Base-by-base conservation (phyloP, 2,329 filamentous ascomycete species). In the Calonectria pauciramosa region DNA sequence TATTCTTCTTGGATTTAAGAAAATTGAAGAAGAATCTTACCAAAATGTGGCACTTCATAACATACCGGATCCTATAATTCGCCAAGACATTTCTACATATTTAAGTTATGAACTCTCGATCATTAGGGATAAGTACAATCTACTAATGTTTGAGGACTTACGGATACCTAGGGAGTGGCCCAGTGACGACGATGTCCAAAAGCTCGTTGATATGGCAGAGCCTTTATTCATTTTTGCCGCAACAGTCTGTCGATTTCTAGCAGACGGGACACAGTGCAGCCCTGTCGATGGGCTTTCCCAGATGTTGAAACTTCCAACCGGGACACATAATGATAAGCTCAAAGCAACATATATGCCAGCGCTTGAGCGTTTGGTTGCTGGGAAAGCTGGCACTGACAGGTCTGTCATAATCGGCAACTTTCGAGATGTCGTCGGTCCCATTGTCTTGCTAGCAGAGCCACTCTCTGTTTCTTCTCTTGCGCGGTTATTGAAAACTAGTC, bases 171-270 rank as follows among this genome's bases (percentile, higher is more conserved):
- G n/a, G 30, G 72, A 76, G 26, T 86, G 85, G 85, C 86, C 85
- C 0, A 71, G 73, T 7, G 1, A 36, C 3, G 10, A 56, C 6
- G 56, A 44, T 5, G 14, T 77, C 1, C 6, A 75, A 32, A 60
- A 7, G 6, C 77, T 85, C 2, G 77, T 81, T 1, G 16, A 76
- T 34, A 84, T 82, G 76, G 81, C 84, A 23, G 71, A 77, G 8
- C 84, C 84, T 0, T 74, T 87, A 0, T 86, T 86, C 69, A 85
- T 85, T 63, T 84, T 82, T 59, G 84, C 83, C 1, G 77, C 82
- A 32, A 85, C 84, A 4, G 71, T 80, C 9, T 83, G 79, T 54
- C 81, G 79, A 1, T 82, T 84, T 34, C 74, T 86, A 23, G 64
- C 36, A 3, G 80, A 82, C n/a, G n/a, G n/a, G n/a, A n/a, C n/a